These are phyloP conservation scores for Lachancea meyersii DNA, from an alignment of 805 yeast genomes.

Conservation along the genomic window DNA sequence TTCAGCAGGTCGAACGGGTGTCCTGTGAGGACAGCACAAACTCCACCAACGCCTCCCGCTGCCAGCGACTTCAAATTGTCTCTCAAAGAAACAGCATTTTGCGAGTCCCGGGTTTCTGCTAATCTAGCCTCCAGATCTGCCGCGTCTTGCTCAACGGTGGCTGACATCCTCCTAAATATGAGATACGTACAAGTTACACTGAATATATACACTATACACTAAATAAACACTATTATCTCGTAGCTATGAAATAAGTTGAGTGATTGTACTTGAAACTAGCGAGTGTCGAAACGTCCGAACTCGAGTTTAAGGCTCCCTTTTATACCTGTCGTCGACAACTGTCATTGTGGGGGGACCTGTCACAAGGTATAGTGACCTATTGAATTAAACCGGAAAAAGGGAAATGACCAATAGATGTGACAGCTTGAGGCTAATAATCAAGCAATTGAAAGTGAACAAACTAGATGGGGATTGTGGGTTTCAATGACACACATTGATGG, in stretches of 20 bases:
- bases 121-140: constrained; percentile 4
- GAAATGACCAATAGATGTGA: too few species aligned
- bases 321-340: neutral
- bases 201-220: neutral
- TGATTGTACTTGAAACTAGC: too few species aligned
- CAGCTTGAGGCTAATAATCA: too few species aligned
- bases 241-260: too few species aligned
- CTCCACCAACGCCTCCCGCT: constrained; percentile 95
- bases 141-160: constrained; percentile 7
- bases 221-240: neutral
- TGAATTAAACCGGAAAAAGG: neutral
- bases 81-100: constrained; percentile 25
- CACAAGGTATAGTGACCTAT: neutral
- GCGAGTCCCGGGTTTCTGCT: neutral
- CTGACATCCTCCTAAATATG: constrained; percentile 1
- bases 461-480: too few species aligned
- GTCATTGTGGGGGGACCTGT: neutral
- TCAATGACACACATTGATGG: too few species aligned
- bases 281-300: too few species aligned
- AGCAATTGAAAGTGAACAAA: too few species aligned
- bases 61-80: constrained; percentile 83
- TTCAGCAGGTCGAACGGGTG: constrained; percentile 94
- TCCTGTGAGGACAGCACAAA: constrained; percentile 91
- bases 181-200: neutral
- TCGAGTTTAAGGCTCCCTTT: too few species aligned